phyloP scores from a whole-genome alignment of 1,284 basidiomycete genomes.

The Taiwanofungus camphoratus region DNA sequence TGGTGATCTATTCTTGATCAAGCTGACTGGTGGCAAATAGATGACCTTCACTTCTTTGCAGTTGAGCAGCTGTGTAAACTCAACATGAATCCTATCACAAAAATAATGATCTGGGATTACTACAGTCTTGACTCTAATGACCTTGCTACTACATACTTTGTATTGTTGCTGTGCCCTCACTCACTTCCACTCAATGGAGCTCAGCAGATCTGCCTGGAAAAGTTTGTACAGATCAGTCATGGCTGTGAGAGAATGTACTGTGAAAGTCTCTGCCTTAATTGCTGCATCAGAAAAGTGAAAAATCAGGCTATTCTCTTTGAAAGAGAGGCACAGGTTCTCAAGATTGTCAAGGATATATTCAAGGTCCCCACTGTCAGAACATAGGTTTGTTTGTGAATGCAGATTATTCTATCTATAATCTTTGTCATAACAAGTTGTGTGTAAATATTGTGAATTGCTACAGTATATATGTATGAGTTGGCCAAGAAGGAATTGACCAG shows the following conservation, averaged over 20 bases:
- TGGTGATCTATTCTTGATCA: conserved; percentile 17
- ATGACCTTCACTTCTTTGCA: conserved; percentile 11
- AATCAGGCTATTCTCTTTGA: conserved; percentile 1
- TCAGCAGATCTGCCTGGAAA: conserved; percentile 7
- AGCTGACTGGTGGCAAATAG: conserved; percentile 18
- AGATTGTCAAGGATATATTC: background rate
- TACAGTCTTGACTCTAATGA: conserved; percentile 13
- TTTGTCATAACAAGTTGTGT: too few species aligned
- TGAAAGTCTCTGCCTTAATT: conserved; percentile 4
- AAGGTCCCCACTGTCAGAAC: too few species aligned
- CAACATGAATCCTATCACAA: conserved; percentile 13
- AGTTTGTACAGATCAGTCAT: conserved; percentile 10
- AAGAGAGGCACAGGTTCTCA: background rate
- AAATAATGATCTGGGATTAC: conserved; percentile 14
- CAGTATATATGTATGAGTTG: too few species aligned
- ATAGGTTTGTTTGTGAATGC: too few species aligned
- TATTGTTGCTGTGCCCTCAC: conserved; percentile 12
- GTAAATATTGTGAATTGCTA: too few species aligned
- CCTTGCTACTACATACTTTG: conserved; percentile 11
- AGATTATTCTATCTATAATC: too few species aligned
- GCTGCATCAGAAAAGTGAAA: too few species aligned
- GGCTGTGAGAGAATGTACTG: conserved; percentile 11
- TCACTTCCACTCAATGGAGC: conserved; percentile 11
- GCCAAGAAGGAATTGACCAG: too few species aligned
- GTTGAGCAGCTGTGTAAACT: conserved; percentile 6